Evolutionary conservation across 2,329 filamentous ascomycete species (phyloP).

Genomic region (Aschersonia sp.): DNA sequence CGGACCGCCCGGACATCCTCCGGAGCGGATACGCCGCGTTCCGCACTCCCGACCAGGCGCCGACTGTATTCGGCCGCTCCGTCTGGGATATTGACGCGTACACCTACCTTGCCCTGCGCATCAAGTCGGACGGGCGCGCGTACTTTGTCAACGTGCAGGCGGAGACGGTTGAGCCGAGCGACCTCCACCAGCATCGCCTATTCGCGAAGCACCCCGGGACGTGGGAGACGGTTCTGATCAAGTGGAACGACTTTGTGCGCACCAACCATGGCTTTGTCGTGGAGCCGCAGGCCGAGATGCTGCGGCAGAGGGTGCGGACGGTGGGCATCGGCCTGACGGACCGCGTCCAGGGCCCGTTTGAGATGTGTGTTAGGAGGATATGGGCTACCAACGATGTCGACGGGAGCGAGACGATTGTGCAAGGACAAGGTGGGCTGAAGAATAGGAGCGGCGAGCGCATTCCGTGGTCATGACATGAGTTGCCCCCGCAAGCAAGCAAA

Average conservation of each 20-base stretch:
- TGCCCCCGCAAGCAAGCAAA: neutral
- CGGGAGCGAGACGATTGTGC: constrained; percentile 9
- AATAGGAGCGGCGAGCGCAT: constrained; percentile 22
- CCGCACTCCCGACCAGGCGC: constrained; percentile 61
- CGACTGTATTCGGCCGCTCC: constrained; percentile 72
- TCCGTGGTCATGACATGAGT: constrained; percentile 15
- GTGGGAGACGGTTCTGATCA: constrained; percentile 92
- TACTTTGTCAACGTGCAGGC: constrained; percentile 96
- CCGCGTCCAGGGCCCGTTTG: constrained; percentile 74
- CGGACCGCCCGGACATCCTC: constrained; percentile 57
- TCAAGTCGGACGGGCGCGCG: constrained; percentile 80
- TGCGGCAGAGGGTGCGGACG: constrained; percentile 72
- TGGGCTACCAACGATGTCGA: constrained; percentile 66
- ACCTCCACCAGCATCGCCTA: constrained; percentile 86
- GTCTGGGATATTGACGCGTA: constrained; percentile 88
- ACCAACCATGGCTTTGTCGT: constrained; percentile 88
- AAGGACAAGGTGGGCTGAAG: constrained; percentile 15
- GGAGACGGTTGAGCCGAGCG: constrained; percentile 84
- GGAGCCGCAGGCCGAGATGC: constrained; percentile 81
- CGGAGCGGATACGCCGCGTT: constrained; percentile 82
- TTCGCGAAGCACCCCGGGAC: constrained; percentile 65
- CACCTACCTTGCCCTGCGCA: constrained; percentile 68
- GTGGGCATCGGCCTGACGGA: constrained; percentile 84
- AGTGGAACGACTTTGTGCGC: constrained; percentile 83
- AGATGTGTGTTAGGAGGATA: constrained; percentile 69